Conservation (phyloP, 768 basidiomycete genomes). For the Cubamyces sp. region DNA sequence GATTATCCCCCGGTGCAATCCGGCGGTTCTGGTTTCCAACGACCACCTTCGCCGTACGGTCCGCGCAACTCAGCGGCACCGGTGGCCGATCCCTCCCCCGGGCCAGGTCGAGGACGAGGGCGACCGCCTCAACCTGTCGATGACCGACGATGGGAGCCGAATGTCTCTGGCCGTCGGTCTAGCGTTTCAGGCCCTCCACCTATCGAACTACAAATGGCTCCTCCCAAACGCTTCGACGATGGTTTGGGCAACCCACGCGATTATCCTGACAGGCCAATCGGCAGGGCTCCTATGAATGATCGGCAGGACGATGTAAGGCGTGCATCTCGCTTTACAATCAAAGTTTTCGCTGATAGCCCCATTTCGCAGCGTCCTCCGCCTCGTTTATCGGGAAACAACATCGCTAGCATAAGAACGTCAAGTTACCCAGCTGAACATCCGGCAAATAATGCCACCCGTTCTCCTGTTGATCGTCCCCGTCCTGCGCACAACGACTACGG, state of each 20-base stretch:
- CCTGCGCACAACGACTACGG: conserved; percentile 4
- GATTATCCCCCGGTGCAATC: conserved; percentile 5
- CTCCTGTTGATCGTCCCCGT: conserved; percentile 4
- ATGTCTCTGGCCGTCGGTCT: conserved; percentile 5
- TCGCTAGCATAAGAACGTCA: conserved; percentile 8
- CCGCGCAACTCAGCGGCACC: background rate
- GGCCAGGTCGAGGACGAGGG: background rate
- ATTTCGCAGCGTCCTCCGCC: conserved; percentile 6
- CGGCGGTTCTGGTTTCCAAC: background rate
- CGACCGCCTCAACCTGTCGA: background rate
- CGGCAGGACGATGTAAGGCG: conserved; percentile 5
- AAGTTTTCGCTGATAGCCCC: background rate
- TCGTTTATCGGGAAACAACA: conserved; percentile 18
- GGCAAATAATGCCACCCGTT: background rate
- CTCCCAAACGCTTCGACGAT: background rate
- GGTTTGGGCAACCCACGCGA: background rate
- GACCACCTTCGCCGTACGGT: background rate
- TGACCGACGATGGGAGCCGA: conserved; percentile 11
- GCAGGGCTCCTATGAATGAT: background rate
- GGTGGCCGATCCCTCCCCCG: background rate
- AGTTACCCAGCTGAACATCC: conserved; percentile 1
- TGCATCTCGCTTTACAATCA: background rate
- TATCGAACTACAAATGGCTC: background rate
- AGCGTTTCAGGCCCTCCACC: background rate
- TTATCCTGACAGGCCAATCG: conserved; percentile 1